Evolutionary conservation across 2,329 filamentous ascomycete genomes (phyloP).

Genomic region (Mollisia scopiformis): DNA sequence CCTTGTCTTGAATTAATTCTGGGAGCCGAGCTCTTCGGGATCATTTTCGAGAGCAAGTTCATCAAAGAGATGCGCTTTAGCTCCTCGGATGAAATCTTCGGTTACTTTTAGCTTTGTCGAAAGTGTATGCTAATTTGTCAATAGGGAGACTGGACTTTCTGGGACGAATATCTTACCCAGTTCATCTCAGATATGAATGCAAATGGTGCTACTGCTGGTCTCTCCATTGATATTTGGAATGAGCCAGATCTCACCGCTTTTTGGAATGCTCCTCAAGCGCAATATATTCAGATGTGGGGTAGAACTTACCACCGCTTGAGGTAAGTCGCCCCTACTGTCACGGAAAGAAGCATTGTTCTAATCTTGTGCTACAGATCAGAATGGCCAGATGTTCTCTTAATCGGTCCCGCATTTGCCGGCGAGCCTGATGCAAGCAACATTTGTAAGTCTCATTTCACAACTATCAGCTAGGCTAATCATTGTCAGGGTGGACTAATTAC

Average conservation of each 20-base stretch:
- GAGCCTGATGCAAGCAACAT: slow-evolving; percentile 36
- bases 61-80: too few species aligned
- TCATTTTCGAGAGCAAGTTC: too few species aligned
- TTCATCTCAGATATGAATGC: slow-evolving; percentile 42
- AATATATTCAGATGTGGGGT: slow-evolving; percentile 46
- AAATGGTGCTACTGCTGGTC: slow-evolving; percentile 40
- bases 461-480: not conserved
- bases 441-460: slow-evolving; percentile 25
- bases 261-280: slow-evolving; percentile 41
- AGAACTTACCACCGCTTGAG: slow-evolving; percentile 43
- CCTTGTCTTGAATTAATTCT: too few species aligned
- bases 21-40: too few species aligned
- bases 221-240: slow-evolving; percentile 57
- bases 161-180: slow-evolving; percentile 45
- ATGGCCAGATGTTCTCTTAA: slow-evolving; percentile 31
- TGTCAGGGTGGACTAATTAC: slow-evolving; percentile 43
- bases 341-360: not conserved
- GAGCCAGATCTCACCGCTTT: slow-evolving; percentile 46
- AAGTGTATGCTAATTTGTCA: too few species aligned
- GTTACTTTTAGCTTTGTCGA: too few species aligned
- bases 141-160: slow-evolving; percentile 50
- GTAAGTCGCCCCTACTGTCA: slow-evolving; percentile 26
- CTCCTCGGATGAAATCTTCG: too few species aligned
- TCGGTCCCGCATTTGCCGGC: slow-evolving; percentile 43
- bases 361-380: not conserved